A percentile compares a stretch with the other conserved stretches of the same genome.
These are phyloP conservation scores for Cephalotrichum gorgonifer DNA, from an alignment of 2,329 filamentous ascomycete species.

Conservation along the genomic window DNA sequence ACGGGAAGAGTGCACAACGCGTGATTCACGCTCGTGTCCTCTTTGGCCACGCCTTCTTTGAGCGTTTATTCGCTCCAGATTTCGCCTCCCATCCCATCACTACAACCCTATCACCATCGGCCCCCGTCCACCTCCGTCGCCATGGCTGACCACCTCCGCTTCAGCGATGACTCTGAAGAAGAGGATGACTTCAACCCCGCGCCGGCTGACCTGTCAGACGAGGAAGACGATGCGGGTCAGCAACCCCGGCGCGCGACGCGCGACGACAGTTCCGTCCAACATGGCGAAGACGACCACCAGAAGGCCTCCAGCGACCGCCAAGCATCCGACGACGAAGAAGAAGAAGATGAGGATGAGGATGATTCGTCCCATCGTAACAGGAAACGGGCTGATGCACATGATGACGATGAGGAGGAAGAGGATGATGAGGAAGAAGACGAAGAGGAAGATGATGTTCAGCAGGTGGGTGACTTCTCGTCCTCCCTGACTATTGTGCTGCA, in stretches of 20 bases:
- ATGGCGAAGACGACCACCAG: conserved; percentile 14
- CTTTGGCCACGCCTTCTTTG: neutral
- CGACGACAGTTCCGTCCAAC: conserved; percentile 11
- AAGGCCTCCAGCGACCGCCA: conserved; percentile 10
- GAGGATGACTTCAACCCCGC: conserved; percentile 86
- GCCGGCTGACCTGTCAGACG: conserved; percentile 63
- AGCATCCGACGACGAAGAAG: conserved; percentile 21
- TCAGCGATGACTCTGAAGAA: conserved; percentile 57
- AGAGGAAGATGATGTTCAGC: conserved; percentile 50
- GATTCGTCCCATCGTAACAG: no score
- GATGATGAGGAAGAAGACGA: conserved; percentile 36
- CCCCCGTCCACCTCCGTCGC: conserved; percentile 10
- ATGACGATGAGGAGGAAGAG: conserved; percentile 26
- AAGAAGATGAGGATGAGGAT: conserved; percentile 22
- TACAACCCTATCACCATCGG: no score
- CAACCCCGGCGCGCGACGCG: conserved; percentile 16
- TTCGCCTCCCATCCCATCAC: neutral
- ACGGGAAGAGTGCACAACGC: neutral
- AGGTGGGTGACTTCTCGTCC: conserved; percentile 27
- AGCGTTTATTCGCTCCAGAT: neutral
- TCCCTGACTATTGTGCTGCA: neutral
- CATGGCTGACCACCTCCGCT: conserved; percentile 38
- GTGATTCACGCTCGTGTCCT: neutral
- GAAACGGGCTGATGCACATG: conserved; percentile 26
- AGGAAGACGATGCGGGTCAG: conserved; percentile 34